These are phyloP conservation scores for Yarrowia keelungensis DNA, from an alignment of 805 yeast genomes.

Conservation along the genomic window DNA sequence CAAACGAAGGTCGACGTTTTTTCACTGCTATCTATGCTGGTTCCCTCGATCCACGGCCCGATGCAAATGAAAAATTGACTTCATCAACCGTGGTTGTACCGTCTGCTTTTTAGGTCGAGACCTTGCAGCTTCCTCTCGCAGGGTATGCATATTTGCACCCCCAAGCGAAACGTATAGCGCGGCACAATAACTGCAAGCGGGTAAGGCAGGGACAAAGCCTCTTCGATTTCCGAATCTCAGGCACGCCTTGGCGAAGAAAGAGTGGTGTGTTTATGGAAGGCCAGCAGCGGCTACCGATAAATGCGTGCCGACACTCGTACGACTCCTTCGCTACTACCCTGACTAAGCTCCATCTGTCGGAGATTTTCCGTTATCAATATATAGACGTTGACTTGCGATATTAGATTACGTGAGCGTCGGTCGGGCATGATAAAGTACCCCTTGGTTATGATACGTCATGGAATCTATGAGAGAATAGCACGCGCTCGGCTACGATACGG, in stretches of 20 bases:
- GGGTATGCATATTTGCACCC: slow-evolving; percentile 13
- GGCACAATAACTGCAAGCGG: slow-evolving; percentile 21
- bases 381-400: not conserved
- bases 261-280: no score
- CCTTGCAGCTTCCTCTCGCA: slow-evolving; percentile 32
- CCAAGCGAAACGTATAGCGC: slow-evolving; percentile 32
- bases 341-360: slow-evolving; percentile 6
- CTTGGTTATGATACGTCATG: not conserved
- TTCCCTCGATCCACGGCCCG: slow-evolving; percentile 32
- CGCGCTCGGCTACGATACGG: not conserved
- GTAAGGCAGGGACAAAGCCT: slow-evolving; percentile 4
- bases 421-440: not conserved
- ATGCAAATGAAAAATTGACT: slow-evolving; percentile 34
- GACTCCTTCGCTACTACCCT: not conserved
- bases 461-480: not conserved
- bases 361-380: not conserved
- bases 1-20: slow-evolving; percentile 18
- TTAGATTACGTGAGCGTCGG: slow-evolving; percentile 2
- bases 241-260: not conserved
- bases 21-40: slow-evolving; percentile 24
- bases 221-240: not conserved
- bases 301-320: no score
- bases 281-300: no score
- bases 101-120: slow-evolving; percentile 13
- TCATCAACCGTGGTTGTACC: slow-evolving; percentile 11